Evolutionary conservation across 2,329 filamentous ascomycete genomes (phyloP).

Genomic region (Trichoderma atroviride): DNA sequence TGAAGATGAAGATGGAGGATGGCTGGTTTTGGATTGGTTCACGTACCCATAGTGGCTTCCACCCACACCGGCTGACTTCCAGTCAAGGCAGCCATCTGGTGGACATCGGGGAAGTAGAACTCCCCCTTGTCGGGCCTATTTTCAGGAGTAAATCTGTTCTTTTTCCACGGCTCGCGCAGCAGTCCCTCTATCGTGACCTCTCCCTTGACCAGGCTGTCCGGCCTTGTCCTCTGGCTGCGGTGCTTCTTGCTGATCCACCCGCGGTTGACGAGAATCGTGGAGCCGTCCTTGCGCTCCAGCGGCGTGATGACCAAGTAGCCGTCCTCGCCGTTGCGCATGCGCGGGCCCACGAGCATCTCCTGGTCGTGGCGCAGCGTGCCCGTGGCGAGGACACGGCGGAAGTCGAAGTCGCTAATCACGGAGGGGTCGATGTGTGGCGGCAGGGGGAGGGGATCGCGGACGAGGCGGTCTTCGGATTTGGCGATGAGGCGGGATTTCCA

Average conservation of each 20-base stretch:
- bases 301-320: conserved; percentile 93
- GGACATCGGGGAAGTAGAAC: conserved; percentile 94
- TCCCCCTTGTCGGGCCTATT: conserved; percentile 81
- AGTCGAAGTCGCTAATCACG: conserved; percentile 89
- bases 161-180: conserved; percentile 88
- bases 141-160: conserved; percentile 94
- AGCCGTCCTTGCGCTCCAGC: conserved; percentile 69
- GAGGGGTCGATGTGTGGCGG: conserved; percentile 79
- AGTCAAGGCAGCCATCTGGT: conserved; percentile 82
- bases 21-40: conserved; percentile 13
- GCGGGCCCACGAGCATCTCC: conserved; percentile 94
- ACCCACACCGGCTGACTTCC: conserved; percentile 91
- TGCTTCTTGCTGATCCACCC: conserved; percentile 88
- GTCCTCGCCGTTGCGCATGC: conserved; percentile 84
- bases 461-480: conserved; percentile 86
- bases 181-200: conserved; percentile 82
- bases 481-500: conserved; percentile 95
- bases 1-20: neutral
- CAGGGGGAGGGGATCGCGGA: conserved; percentile 81
- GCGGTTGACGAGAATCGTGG: conserved; percentile 81
- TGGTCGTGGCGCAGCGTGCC: conserved; percentile 81
- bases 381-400: conserved; percentile 75
- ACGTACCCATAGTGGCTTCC: conserved; percentile 86
- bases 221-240: conserved; percentile 65
- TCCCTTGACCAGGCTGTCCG: conserved; percentile 66